Conservation (phyloP, 805 yeast species). For the Teunomyces gatunensis region DNA sequence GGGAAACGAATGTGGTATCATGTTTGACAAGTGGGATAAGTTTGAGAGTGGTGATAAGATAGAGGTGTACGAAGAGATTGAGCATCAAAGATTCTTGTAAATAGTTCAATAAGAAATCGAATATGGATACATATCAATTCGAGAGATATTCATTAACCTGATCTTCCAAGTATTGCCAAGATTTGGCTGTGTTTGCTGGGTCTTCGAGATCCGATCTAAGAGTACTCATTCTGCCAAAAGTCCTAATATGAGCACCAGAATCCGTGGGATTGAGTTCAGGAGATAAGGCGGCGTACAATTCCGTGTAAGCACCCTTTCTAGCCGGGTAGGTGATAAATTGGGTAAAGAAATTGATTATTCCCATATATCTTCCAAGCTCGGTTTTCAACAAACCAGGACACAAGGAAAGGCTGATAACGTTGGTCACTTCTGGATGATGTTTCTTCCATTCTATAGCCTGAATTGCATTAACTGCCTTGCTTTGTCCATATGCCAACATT, state of each 20-base stretch:
- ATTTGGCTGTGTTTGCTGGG: slow-evolving; percentile 29
- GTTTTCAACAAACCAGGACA: slow-evolving; percentile 43
- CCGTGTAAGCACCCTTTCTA: slow-evolving; percentile 44
- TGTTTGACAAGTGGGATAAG: slow-evolving; percentile 64
- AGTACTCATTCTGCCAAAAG: slow-evolving; percentile 33
- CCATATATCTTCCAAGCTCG: slow-evolving; percentile 28
- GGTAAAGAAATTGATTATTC: background rate
- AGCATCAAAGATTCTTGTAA: slow-evolving; percentile 58
- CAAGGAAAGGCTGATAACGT: slow-evolving; percentile 30
- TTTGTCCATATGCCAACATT: slow-evolving; percentile 35
- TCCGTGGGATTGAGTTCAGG: slow-evolving; percentile 33
- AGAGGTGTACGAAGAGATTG: slow-evolving; percentile 67
- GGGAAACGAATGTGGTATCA: slow-evolving; percentile 88
- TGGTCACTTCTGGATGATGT: slow-evolving; percentile 22
- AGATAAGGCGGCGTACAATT: slow-evolving; percentile 39
- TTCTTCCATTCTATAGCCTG: slow-evolving; percentile 35
- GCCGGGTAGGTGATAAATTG: slow-evolving; percentile 17
- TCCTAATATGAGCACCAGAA: slow-evolving; percentile 33
- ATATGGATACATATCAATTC: background rate
- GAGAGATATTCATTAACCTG: slow-evolving; percentile 5
- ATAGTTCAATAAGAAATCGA: background rate
- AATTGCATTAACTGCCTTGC: slow-evolving; percentile 41
- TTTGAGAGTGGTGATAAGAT: slow-evolving; percentile 75
- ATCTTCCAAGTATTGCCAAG: slow-evolving; percentile 35
- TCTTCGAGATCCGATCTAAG: slow-evolving; percentile 34